These are phyloP conservation scores for Rostrohypoxylon terebratum DNA, from an alignment of 495 filamentous ascomycete genomes.

Conservation along the genomic window DNA sequence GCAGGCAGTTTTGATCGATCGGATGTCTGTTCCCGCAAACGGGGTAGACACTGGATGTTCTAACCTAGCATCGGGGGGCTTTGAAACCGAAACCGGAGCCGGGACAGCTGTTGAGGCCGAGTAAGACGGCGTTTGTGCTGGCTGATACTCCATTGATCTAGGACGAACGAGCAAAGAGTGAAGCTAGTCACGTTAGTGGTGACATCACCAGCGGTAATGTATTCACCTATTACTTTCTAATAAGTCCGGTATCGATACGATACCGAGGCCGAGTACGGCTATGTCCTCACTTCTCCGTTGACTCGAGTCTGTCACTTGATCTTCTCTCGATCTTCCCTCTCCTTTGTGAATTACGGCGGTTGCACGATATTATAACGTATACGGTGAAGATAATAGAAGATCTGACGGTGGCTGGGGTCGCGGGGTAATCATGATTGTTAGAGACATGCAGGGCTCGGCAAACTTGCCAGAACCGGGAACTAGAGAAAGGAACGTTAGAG, in stretches of 20 bases:
- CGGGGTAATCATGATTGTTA: conserved; percentile 28
- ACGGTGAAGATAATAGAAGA: conserved; percentile 3
- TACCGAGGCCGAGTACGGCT: neutral
- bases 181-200: neutral
- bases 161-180: neutral
- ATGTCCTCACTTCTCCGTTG: neutral
- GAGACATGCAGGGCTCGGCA: conserved; percentile 31
- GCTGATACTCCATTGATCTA: conserved; percentile 37
- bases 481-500: neutral
- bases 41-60: conserved; percentile 33
- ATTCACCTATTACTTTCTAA: conserved; percentile 1
- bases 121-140: conserved; percentile 36
- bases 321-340: neutral
- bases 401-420: conserved; percentile 36
- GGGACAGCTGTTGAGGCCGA: conserved; percentile 28
- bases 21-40: conserved; percentile 34
- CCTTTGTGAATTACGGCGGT: neutral
- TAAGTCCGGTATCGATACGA: neutral
- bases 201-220: neutral
- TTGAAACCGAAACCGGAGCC: conserved; percentile 17
- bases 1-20: conserved; percentile 40
- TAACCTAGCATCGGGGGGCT: conserved; percentile 27
- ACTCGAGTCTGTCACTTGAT: neutral
- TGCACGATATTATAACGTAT: neutral
- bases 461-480: conserved; percentile 28